phyloP scores from a whole-genome alignment of 2,329 filamentous ascomycete species.

The Talaromyces sp. region DNA sequence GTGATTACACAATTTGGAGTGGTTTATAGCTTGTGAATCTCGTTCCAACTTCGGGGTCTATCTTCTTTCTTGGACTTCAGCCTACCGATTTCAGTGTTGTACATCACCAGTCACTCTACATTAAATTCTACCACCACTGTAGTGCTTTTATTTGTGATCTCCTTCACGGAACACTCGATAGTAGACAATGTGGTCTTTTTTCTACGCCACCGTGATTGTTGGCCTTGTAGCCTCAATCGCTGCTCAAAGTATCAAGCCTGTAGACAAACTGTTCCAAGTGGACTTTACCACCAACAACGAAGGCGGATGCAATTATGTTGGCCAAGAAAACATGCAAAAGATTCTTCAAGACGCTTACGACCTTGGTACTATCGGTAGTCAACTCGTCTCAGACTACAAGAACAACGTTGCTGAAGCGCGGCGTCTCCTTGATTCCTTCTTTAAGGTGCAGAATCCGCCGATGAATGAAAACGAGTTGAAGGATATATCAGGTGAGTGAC shows the following conservation, averaged over 20 bases:
- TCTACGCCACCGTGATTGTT: neutral
- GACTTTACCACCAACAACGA: neutral
- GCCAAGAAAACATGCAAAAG: neutral
- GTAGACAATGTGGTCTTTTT: neutral
- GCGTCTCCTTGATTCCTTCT: neutral
- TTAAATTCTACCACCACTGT: neutral
- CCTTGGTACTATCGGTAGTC: neutral
- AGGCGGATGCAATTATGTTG: neutral
- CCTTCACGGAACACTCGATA: neutral
- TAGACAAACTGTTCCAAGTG: neutral
- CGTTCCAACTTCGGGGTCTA: neutral
- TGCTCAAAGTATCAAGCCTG: neutral
- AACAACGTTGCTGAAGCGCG: neutral
- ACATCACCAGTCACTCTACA: neutral
- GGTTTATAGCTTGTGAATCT: neutral
- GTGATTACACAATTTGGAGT: neutral
- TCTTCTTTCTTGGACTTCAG: neutral
- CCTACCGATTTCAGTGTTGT: neutral
- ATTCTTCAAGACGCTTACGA: neutral
- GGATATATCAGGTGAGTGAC: neutral
- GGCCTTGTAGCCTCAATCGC: neutral
- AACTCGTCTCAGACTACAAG: neutral
- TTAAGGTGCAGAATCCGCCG: neutral
- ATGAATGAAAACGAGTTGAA: neutral
- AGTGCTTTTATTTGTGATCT: neutral